These are phyloP conservation scores for Kodamaea neixiangensis DNA, from an alignment of 805 yeast genomes.

Conservation along the genomic window DNA sequence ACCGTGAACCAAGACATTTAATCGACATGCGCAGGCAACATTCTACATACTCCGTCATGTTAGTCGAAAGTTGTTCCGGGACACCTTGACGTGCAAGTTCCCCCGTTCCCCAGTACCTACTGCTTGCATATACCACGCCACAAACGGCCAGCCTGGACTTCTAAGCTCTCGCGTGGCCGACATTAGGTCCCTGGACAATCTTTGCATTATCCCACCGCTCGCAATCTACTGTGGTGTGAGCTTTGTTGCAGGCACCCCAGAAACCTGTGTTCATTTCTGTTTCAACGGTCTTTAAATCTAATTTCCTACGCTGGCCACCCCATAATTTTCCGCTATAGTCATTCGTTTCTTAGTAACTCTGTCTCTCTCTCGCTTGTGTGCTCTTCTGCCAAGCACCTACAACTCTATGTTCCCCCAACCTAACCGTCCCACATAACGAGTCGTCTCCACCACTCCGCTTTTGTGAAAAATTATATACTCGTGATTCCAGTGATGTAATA, in stretches of 20 bases:
- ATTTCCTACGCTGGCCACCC: background rate
- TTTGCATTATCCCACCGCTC: background rate
- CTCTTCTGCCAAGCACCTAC: background rate
- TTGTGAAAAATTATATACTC: background rate
- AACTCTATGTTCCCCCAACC: background rate
- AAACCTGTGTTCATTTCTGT: too few species aligned
- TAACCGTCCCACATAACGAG: too few species aligned
- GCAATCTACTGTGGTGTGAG: background rate
- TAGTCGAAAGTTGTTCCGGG: background rate
- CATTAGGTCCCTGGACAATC: too few species aligned
- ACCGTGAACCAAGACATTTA: background rate
- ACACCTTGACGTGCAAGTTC: background rate
- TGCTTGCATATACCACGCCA: too few species aligned
- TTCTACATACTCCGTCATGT: background rate
- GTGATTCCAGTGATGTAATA: background rate
- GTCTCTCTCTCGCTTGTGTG: background rate
- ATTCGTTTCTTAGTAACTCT: background rate
- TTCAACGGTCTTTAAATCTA: background rate
- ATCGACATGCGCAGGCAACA: background rate
- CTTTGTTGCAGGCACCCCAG: too few species aligned
- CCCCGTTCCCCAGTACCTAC: background rate
- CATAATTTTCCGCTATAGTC: background rate
- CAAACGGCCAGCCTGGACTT: too few species aligned
- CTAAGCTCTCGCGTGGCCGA: too few species aligned
- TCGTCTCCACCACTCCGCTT: background rate